Percentiles rank a stretch among this genome's conserved stretches.
Evolutionary conservation across 257 asterid species (phyloP).

Genomic region (Solanum pennellii): DNA sequence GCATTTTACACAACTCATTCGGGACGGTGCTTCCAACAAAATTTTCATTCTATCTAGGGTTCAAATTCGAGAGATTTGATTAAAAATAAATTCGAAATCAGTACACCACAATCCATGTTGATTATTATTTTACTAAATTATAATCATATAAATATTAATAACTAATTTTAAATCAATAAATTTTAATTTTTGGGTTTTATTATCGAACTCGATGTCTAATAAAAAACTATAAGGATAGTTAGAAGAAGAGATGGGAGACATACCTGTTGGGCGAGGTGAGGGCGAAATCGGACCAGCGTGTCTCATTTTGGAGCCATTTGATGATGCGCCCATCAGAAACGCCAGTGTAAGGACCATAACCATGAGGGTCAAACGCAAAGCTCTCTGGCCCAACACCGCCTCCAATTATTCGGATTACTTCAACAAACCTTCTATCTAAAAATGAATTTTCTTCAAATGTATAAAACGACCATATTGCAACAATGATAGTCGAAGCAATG

Average conservation of each 20-base stretch:
- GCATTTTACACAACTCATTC: no score
- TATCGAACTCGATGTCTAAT: no score
- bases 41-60: no score
- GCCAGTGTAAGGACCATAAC: constrained; percentile 61
- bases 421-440: neutral
- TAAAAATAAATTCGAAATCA: no score
- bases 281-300: constrained; percentile 59
- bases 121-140: no score
- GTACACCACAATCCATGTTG: no score
- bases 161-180: no score
- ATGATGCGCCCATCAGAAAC: constrained; percentile 63
- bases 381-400: constrained; percentile 51
- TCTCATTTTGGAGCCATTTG: constrained; percentile 40
- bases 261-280: constrained; percentile 45
- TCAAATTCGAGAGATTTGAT: no score
- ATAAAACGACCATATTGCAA: neutral
- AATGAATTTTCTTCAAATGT: neutral
- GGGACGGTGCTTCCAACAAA: no score
- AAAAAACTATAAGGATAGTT: neutral
- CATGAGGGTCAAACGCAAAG: constrained; percentile 33
- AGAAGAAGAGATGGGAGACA: neutral
- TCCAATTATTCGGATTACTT: neutral
- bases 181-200: no score
- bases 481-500: neutral
- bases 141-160: neutral